phyloP scores from a whole-genome alignment of 495 filamentous ascomycete genomes.

The Monascus purpureus region DNA sequence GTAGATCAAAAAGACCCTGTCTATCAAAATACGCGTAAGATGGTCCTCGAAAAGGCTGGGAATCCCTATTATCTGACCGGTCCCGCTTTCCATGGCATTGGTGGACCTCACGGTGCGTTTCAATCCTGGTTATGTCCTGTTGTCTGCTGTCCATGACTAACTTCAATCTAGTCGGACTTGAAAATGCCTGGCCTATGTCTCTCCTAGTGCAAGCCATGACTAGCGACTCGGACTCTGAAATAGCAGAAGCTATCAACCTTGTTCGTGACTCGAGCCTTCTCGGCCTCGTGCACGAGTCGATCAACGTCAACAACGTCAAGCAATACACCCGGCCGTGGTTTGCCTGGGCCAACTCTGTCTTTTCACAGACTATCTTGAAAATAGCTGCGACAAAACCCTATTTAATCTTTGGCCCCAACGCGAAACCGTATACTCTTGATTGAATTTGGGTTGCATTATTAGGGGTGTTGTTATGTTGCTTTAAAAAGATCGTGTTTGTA shows the following conservation, averaged over 20 bases:
- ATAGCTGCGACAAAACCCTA: slow-evolving; percentile 74
- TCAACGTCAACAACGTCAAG: slow-evolving; percentile 61
- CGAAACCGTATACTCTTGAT: slow-evolving; percentile 20
- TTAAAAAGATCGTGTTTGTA: too few relatives aligned
- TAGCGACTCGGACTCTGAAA: slow-evolving; percentile 74
- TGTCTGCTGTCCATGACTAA: background rate
- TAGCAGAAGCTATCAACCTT: slow-evolving; percentile 49
- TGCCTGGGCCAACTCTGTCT: slow-evolving; percentile 95
- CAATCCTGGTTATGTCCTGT: background rate
- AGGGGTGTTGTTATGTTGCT: too few relatives aligned
- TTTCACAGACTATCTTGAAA: slow-evolving; percentile 85
- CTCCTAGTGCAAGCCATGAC: slow-evolving; percentile 84
- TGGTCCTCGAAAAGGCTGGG: slow-evolving; percentile 63
- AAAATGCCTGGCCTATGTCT: slow-evolving; percentile 96
- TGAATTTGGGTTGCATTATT: slow-evolving; percentile 1
- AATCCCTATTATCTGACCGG: slow-evolving; percentile 89
- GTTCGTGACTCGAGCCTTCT: slow-evolving; percentile 60
- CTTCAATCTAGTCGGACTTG: slow-evolving; percentile 56
- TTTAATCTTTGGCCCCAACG: slow-evolving; percentile 61
- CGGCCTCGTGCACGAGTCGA: slow-evolving; percentile 82
- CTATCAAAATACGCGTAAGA: slow-evolving; percentile 84
- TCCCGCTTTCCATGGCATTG: slow-evolving; percentile 72
- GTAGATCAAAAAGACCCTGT: slow-evolving; percentile 46
- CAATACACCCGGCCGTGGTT: slow-evolving; percentile 91
- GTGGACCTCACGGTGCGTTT: slow-evolving; percentile 50